Evolutionary conservation across 345 rosid species (phyloP).

Genomic region (Erodium maritimum): DNA sequence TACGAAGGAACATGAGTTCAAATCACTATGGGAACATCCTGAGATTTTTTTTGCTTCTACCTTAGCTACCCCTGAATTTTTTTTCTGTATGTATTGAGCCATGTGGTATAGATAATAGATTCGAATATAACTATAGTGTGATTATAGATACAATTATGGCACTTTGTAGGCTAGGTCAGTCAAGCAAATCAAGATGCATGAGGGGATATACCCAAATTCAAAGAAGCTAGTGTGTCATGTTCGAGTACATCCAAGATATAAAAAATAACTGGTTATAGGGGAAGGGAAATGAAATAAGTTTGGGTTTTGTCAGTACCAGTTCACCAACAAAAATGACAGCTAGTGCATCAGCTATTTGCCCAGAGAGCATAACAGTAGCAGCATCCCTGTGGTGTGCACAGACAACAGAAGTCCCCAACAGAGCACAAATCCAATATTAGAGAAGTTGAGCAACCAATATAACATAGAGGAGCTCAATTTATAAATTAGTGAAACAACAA

Average conservation of each 20-base stretch:
- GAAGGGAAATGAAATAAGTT: not conserved
- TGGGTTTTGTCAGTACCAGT: constrained; percentile 35
- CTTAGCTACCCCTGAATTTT: too few relatives aligned
- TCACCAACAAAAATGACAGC: constrained; percentile 84
- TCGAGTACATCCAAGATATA: not conserved
- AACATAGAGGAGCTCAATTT: not conserved
- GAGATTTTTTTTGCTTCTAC: too few relatives aligned
- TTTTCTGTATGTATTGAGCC: not conserved
- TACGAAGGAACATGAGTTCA: too few relatives aligned
- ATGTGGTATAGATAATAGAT: not conserved
- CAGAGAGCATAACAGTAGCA: constrained; percentile 83
- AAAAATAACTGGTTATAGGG: not conserved
- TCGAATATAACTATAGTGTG: not conserved
- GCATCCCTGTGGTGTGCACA: constrained; percentile 40
- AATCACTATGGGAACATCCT: too few relatives aligned
- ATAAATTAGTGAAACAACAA: not conserved
- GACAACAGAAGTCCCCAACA: not conserved
- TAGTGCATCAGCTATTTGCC: constrained; percentile 90
- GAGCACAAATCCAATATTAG: not conserved
- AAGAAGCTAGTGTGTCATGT: too few relatives aligned
- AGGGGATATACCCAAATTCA: too few relatives aligned
- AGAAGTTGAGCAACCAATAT: not conserved
- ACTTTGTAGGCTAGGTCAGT: not conserved
- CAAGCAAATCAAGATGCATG: too few relatives aligned
- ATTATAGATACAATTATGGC: not conserved